Evolutionary conservation across 768 basidiomycete genomes (phyloP), one percentile per base, ranked within the genome.

Genomic region (Boletus sp.): DNA sequence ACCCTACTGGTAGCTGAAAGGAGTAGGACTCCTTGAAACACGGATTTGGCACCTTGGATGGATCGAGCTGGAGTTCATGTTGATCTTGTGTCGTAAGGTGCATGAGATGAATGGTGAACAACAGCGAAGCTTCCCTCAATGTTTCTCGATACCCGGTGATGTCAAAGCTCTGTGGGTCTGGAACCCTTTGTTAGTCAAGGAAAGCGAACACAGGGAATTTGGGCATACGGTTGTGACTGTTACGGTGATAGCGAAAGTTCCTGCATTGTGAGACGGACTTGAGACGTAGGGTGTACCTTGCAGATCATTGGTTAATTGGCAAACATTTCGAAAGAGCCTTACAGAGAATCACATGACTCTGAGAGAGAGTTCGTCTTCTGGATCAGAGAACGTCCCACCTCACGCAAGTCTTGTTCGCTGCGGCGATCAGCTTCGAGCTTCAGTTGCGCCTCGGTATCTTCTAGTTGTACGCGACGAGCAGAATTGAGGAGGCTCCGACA

Each of bases 11-110:
- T 8, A 69, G 17, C 21, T 33, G 66, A 43, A 69, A 69, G n/a
- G 65, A 50, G 46, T 61, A 64, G 0, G 63, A 58, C 30, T 64
- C 60, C 32, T 54, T 63, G 54, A 70, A 65, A 50, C 65, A 65
- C 1, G 68, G 68, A 37, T 35, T 55, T 1, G 65, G 70, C 2
- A 65, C 53, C 32, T 47, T 54, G 0, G 49, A 59, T 4, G 54
- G 7, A 58, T 69, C 54, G 2, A 69, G 57, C 17, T 70, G 70
- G 17, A 69, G 59, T 0, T 71, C 61, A n/a, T 71, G 68, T 5
- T 57, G 59, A 32, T 69, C 70, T 58, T 69, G 60, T 0, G 63
- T n/a, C 9, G 68, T 69, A 25, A 71, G 32, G 46, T 69, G 58
- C 67, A 69, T 67, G 23, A 55, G 57, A 46, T 68, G 61, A 35